Conservation (phyloP, 2,329 filamentous ascomycete species). For the Talaromyces sp. region DNA sequence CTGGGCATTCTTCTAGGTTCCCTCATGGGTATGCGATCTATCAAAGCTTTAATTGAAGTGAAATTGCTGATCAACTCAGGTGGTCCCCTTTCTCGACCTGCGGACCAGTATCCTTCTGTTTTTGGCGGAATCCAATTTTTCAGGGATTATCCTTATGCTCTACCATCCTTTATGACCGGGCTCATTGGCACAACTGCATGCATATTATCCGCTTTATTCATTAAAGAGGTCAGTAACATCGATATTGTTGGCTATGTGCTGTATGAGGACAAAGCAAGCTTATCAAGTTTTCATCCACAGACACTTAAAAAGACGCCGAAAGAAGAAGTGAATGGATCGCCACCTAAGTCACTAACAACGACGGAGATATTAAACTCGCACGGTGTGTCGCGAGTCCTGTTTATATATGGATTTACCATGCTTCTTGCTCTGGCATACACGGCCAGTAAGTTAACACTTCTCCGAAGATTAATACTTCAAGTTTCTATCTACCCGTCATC, state of each 20-base stretch:
- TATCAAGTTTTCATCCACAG: conserved; percentile 18
- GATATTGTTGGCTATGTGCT: conserved; percentile 15
- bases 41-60: neutral
- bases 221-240: conserved; percentile 50
- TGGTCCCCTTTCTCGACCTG: conserved; percentile 64
- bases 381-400: conserved; percentile 62
- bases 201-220: conserved; percentile 49
- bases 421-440: conserved; percentile 68
- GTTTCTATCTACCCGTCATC: neutral
- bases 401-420: conserved; percentile 61
- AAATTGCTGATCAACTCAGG: conserved; percentile 38
- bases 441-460: conserved; percentile 47
- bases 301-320: conserved; percentile 28
- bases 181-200: conserved; percentile 51
- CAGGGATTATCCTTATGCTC: conserved; percentile 59
- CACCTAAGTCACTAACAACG: conserved; percentile 2
- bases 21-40: conserved; percentile 44
- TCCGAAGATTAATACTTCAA: too few relatives aligned
- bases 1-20: conserved; percentile 69
- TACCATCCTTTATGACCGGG: conserved; percentile 58
- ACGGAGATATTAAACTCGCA: conserved; percentile 55
- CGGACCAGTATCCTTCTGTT: conserved; percentile 53
- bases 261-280: conserved; percentile 9
- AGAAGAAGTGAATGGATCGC: neutral
- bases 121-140: conserved; percentile 58